Percentiles rank a stretch among this genome's conserved stretches.
These are phyloP conservation scores for Kockiozyma suomiensis DNA, from an alignment of 805 yeast genomes.

Conservation along the genomic window DNA sequence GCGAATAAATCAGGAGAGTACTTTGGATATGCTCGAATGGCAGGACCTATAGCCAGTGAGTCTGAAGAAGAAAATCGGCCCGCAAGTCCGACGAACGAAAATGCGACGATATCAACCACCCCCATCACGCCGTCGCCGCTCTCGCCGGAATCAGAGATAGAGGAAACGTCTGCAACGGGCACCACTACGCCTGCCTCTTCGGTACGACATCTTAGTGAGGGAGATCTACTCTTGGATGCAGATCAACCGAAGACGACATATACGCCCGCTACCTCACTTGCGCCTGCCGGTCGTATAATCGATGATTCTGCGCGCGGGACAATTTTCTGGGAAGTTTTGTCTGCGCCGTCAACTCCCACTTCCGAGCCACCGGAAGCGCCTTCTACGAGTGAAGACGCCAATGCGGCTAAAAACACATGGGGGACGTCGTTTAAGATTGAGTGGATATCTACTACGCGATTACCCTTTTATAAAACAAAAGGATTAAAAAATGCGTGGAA, in stretches of 20 bases:
- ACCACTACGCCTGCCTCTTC: slow-evolving; percentile 2
- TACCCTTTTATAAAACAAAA: slow-evolving; percentile 42
- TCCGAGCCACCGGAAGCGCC: neutral
- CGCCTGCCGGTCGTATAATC: slow-evolving; percentile 43
- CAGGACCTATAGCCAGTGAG: slow-evolving; percentile 35
- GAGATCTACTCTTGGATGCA: slow-evolving; percentile 9
- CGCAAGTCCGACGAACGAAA: neutral
- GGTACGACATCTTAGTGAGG: slow-evolving; percentile 1
- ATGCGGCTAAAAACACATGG: slow-evolving; percentile 36
- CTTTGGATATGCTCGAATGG: slow-evolving; percentile 48
- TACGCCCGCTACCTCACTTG: slow-evolving; percentile 35
- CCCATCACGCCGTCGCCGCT: neutral
- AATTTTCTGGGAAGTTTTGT: slow-evolving; percentile 45
- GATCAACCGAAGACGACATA: slow-evolving; percentile 27
- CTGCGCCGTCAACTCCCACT: neutral
- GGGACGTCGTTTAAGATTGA: slow-evolving; percentile 44
- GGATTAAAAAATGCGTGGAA: slow-evolving; percentile 45
- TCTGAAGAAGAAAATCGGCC: neutral
- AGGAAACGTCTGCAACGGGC: neutral
- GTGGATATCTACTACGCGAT: slow-evolving; percentile 43
- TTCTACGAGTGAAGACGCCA: neutral
- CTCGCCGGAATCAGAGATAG: neutral
- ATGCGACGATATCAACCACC: neutral
- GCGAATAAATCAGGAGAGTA: slow-evolving; percentile 48
- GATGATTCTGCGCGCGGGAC: slow-evolving; percentile 45